These are phyloP conservation scores for Boletus tylopilopsis DNA, from an alignment of 768 basidiomycete species.

Conservation along the genomic window DNA sequence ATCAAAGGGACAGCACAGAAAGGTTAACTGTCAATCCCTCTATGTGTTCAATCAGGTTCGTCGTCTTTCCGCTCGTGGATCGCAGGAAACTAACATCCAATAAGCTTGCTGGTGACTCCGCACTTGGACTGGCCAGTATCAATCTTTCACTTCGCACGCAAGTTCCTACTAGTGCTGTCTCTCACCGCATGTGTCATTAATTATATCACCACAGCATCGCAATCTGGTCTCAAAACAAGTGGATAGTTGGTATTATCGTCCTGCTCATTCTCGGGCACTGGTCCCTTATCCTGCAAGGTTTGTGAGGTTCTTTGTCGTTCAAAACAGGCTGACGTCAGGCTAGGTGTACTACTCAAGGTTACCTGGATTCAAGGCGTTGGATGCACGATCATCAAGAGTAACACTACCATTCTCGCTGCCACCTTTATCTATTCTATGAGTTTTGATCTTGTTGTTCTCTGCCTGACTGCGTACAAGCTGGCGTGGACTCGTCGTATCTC, in stretches of 20 bases:
- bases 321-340: not conserved
- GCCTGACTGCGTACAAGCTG: conserved; percentile 60
- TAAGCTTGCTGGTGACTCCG: conserved; percentile 41
- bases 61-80: not conserved
- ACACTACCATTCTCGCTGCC: conserved; percentile 61
- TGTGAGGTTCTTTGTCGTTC: not conserved
- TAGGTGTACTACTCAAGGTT: conserved; percentile 60
- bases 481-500: conserved; percentile 22
- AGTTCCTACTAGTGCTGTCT: conserved; percentile 2
- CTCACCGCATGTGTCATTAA: not conserved
- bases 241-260: conserved; percentile 46
- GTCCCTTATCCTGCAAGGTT: conserved; percentile 66
- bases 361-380: conserved; percentile 45
- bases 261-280: conserved; percentile 66
- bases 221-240: conserved; percentile 58
- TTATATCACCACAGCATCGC: conserved; percentile 43
- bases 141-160: conserved; percentile 46
- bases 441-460: conserved; percentile 62
- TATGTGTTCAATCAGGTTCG: conserved; percentile 47
- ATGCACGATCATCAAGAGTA: conserved; percentile 56
- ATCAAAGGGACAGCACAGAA: conserved; percentile 18
- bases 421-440: conserved; percentile 77
- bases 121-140: conserved; percentile 44
- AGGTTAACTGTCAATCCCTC: conserved; percentile 42
- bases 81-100: not conserved